A percentile compares a stretch with the other conserved stretches of the same genome.
Conservation (phyloP, 2,329 filamentous ascomycete genomes). For the Scedosporium aurantiacum region DNA sequence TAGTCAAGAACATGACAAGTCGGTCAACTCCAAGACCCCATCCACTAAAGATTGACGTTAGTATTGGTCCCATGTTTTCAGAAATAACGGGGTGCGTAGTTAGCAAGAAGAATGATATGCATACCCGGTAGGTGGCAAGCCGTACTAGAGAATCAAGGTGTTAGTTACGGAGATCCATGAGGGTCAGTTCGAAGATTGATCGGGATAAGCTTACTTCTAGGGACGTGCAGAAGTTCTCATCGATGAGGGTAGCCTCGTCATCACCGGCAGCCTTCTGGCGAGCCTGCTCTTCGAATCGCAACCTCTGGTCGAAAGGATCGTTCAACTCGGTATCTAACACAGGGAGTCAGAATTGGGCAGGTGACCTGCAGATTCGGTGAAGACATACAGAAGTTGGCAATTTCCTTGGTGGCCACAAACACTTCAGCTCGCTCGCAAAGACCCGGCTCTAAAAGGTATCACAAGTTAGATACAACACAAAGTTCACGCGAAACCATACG, state of each 20-base stretch:
- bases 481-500: not conserved
- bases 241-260: constrained; percentile 89
- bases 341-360: constrained; percentile 1
- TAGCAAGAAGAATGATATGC: not conserved
- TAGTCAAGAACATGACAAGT: constrained; percentile 87
- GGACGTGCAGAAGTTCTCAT: constrained; percentile 87
- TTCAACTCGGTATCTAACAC: constrained; percentile 67
- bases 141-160: constrained; percentile 37
- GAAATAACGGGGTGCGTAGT: not conserved
- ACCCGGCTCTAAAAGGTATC: constrained; percentile 37
- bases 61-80: not conserved
- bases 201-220: constrained; percentile 43
- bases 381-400: constrained; percentile 50
- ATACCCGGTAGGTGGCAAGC: constrained; percentile 64
- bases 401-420: constrained; percentile 70
- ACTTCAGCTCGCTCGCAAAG: constrained; percentile 96
- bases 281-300: constrained; percentile 82
- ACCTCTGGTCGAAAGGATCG: constrained; percentile 87
- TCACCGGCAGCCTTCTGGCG: constrained; percentile 93
- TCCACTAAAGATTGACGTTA: constrained; percentile 36
- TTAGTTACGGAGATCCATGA: not conserved
- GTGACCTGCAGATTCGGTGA: constrained; percentile 24
- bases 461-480: not conserved
- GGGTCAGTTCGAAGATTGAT: not conserved
- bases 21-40: constrained; percentile 96